Percentiles rank a stretch among this genome's conserved stretches.
phyloP scores from a whole-genome alignment of 345 rosid species.

The Citrus sinensis region DVS_A1.0 CM039169.1:29646501-29647000 shows the following conservation, averaged over 20 bases:
- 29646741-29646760: slow-evolving; percentile 87
- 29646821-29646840: not conserved
- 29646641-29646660: slow-evolving; percentile 92
- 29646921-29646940: not conserved
- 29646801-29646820: not conserved
- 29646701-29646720: slow-evolving; percentile 79
- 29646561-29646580: slow-evolving; percentile 54
- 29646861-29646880: not conserved
- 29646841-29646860: not conserved
- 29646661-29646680: slow-evolving; percentile 79
- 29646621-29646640: slow-evolving; percentile 99
- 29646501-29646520: not conserved
- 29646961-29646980: not conserved
- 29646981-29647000: not conserved
- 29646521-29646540: slow-evolving; percentile 84
- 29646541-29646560: slow-evolving; percentile 67
- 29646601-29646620: slow-evolving; percentile 70
- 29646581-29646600: slow-evolving; percentile 55
- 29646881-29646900: not conserved
- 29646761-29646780: slow-evolving; percentile 78
- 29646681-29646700: slow-evolving; percentile 71
- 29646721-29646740: slow-evolving; percentile 93
- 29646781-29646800: not conserved
- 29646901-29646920: not conserved
- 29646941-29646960: not conserved